phyloP scores from a whole-genome alignment of 768 basidiomycete genomes.

The Phylloporus scabripes region DNA sequence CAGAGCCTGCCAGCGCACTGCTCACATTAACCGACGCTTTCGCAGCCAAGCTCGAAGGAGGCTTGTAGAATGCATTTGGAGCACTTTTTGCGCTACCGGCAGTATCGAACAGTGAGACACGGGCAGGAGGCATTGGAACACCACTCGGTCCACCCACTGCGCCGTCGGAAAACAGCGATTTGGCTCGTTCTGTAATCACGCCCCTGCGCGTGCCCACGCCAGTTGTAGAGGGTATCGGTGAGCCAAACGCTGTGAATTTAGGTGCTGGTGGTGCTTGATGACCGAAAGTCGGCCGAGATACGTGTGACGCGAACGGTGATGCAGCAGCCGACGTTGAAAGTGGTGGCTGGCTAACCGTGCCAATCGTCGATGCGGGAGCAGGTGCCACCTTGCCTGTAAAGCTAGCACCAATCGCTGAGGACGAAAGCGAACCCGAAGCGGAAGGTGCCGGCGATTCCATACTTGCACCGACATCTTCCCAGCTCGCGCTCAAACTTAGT shows the following conservation, averaged over 20 bases:
- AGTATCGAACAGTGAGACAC: slow-evolving; percentile 38
- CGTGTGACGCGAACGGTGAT: slow-evolving; percentile 8
- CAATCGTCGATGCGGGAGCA: not conserved
- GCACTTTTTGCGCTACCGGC: slow-evolving; percentile 45
- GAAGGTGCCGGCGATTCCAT: slow-evolving; percentile 8
- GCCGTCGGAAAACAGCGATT: slow-evolving; percentile 11
- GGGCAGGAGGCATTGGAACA: slow-evolving; percentile 2
- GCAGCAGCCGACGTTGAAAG: not conserved
- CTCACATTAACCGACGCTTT: slow-evolving; percentile 1
- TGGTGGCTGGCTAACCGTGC: not conserved
- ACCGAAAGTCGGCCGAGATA: not conserved
- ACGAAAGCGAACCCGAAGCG: slow-evolving; percentile 3
- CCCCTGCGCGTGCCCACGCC: not conserved
- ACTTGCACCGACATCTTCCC: slow-evolving; percentile 49
- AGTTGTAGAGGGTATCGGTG: slow-evolving; percentile 14
- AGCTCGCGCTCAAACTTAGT: slow-evolving; percentile 49
- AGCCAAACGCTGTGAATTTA: slow-evolving; percentile 26
- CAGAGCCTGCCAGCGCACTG: not conserved
- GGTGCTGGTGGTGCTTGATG: slow-evolving; percentile 10
- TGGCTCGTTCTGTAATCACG: slow-evolving; percentile 15
- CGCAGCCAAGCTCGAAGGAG: slow-evolving; percentile 29
- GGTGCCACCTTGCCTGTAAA: slow-evolving; percentile 6
- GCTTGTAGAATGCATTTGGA: slow-evolving; percentile 65
- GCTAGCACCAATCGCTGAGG: slow-evolving; percentile 3
- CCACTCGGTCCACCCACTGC: not conserved